A percentile compares a stretch with the other conserved stretches of the same genome.
Conservation (phyloP, 1,284 basidiomycete genomes). For the Amylostereum chailletii region DNA sequence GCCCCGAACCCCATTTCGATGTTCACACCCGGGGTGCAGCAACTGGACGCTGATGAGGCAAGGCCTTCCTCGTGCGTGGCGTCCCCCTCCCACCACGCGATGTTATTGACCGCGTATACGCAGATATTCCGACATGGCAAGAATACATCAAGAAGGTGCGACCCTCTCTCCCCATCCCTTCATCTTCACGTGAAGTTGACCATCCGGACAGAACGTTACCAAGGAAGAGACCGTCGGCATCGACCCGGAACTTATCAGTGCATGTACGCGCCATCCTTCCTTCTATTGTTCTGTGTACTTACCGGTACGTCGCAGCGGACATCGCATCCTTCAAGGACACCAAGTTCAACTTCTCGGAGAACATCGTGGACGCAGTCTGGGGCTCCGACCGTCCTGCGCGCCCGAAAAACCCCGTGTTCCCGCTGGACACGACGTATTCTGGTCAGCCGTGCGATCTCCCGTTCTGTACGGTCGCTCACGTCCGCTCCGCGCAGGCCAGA, state of each 20-base stretch:
- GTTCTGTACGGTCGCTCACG: neutral
- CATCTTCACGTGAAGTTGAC: neutral
- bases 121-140: conserved; percentile 87
- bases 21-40: conserved; percentile 22
- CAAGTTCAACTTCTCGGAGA: conserved; percentile 58
- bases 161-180: neutral
- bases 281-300: neutral
- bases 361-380: conserved; percentile 86
- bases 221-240: conserved; percentile 66
- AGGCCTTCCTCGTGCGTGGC: conserved; percentile 57
- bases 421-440: conserved; percentile 64
- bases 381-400: conserved; percentile 54
- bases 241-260: conserved; percentile 71
- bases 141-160: conserved; percentile 69
- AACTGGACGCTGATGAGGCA: conserved; percentile 95
- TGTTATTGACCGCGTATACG: conserved; percentile 1
- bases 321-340: conserved; percentile 51
- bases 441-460: conserved; percentile 23
- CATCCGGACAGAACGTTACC: conserved; percentile 46
- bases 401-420: conserved; percentile 64
- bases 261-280: conserved; percentile 29
- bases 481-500: neutral
- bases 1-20: neutral
- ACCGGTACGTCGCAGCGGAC: conserved; percentile 33
- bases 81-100: neutral